phyloP scores from a whole-genome alignment of 352 stramenopile genomes.

The Phytophthora sansomeana region DNA sequence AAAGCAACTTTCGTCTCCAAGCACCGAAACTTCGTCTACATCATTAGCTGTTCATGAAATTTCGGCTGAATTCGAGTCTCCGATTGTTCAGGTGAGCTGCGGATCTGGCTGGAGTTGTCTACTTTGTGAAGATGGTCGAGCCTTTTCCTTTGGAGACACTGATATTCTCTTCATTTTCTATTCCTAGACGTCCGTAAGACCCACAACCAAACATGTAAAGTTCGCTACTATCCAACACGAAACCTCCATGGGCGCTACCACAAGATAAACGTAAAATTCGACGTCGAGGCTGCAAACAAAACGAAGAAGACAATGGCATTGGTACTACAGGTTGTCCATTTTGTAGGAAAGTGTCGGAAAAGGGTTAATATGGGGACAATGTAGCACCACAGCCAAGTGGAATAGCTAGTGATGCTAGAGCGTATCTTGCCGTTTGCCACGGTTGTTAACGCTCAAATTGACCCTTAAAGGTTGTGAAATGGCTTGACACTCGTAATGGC shows the following conservation, averaged over 20 bases:
- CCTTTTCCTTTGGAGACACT: slow-evolving; percentile 61
- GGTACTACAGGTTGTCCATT: no score
- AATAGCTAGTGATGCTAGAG: no score
- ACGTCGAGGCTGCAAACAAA: slow-evolving; percentile 31
- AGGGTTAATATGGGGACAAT: no score
- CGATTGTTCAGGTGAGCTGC: slow-evolving; percentile 54
- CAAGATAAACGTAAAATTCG: slow-evolving; percentile 61
- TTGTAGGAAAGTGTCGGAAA: no score
- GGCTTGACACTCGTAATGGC: no score
- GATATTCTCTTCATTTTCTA: slow-evolving; percentile 32
- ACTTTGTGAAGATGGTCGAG: slow-evolving; percentile 52
- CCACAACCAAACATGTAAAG: slow-evolving; percentile 80
- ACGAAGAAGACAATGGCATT: slow-evolving; percentile 25
- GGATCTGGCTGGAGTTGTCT: slow-evolving; percentile 62
- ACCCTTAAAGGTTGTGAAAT: no score
- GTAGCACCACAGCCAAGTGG: no score
- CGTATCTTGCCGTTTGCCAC: no score
- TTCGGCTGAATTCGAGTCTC: slow-evolving; percentile 47
- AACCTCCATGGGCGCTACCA: slow-evolving; percentile 61
- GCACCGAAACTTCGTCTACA: slow-evolving; percentile 4
- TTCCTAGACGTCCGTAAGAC: slow-evolving; percentile 65
- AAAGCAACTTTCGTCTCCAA: slow-evolving; percentile 2
- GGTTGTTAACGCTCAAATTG: no score
- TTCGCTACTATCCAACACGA: slow-evolving; percentile 59
- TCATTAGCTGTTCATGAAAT: slow-evolving; percentile 46